These are phyloP conservation scores for Solanum appendiculatum DNA, from an alignment of 257 asterid genomes.

Conservation along the genomic window DNA sequence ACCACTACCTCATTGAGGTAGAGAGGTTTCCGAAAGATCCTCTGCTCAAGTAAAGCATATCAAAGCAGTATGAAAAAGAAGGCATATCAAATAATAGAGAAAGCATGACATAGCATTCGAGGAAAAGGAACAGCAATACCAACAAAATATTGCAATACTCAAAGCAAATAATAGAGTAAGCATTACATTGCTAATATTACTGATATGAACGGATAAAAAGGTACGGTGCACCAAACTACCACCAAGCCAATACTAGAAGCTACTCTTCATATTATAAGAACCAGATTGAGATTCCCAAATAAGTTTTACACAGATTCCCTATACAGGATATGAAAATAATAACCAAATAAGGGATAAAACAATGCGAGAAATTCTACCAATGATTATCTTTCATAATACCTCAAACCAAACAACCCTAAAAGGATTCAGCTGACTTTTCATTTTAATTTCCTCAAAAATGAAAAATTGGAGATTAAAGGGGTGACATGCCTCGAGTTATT, in stretches of 20 bases:
- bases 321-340: not conserved
- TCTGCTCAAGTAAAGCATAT: not conserved
- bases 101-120: not conserved
- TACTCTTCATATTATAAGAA: not conserved
- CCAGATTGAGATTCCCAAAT: not conserved
- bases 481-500: not conserved
- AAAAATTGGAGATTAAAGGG: not conserved
- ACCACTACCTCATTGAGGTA: not conserved
- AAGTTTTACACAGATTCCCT: not conserved
- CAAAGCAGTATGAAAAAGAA: not conserved
- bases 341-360: not conserved
- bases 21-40: not conserved
- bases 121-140: not conserved
- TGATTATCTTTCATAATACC: not conserved
- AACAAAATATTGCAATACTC: not conserved
- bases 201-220: not conserved
- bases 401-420: not conserved
- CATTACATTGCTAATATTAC: not conserved
- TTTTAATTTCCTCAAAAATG: not conserved
- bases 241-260: not conserved
- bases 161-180: not conserved
- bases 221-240: not conserved
- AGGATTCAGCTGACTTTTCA: not conserved
- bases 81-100: not conserved
- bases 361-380: not conserved